A percentile compares a stretch with the other conserved stretches of the same genome.
These are phyloP conservation scores for Trypanosoma caninum DNA, from an alignment of 208 protist species.

Conservation along the genomic window DNA sequence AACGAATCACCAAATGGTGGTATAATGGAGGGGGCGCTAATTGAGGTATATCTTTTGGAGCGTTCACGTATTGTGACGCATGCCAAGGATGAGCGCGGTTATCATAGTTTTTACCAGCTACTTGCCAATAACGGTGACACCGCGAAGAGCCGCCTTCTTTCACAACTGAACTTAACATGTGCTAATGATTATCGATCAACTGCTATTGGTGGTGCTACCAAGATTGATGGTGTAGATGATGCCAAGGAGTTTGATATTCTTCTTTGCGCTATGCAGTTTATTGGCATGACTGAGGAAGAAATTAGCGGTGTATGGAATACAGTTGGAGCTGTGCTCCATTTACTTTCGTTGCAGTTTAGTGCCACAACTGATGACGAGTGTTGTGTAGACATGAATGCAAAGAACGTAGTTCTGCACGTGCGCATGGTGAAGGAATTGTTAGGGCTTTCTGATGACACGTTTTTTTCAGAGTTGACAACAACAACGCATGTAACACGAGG, in stretches of 20 bases:
- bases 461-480: slow-evolving; percentile 40
- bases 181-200: slow-evolving; percentile 39
- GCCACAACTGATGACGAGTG: slow-evolving; percentile 20
- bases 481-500: slow-evolving; percentile 34
- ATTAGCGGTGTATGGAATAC: slow-evolving; percentile 57
- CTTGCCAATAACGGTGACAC: slow-evolving; percentile 14
- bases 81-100: slow-evolving; percentile 60
- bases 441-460: slow-evolving; percentile 26
- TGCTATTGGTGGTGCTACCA: slow-evolving; percentile 30
- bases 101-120: slow-evolving; percentile 90
- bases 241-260: slow-evolving; percentile 25
- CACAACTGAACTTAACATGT: slow-evolving; percentile 9
- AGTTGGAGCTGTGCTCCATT: slow-evolving; percentile 38
- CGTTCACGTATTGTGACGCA: slow-evolving; percentile 47
- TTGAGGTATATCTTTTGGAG: slow-evolving; percentile 49
- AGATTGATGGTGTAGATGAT: slow-evolving; percentile 38
- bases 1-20: not conserved
- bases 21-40: slow-evolving; percentile 28
- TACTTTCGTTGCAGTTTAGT: slow-evolving; percentile 30
- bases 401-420: slow-evolving; percentile 8
- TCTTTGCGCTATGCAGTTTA: slow-evolving; percentile 26
- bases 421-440: slow-evolving; percentile 32
- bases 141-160: slow-evolving; percentile 12
- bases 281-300: slow-evolving; percentile 38
- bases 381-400: slow-evolving; percentile 12